These are phyloP conservation scores for Myxozyma mucilagina DNA, from an alignment of 805 yeast species.

Conservation along the genomic window DNA sequence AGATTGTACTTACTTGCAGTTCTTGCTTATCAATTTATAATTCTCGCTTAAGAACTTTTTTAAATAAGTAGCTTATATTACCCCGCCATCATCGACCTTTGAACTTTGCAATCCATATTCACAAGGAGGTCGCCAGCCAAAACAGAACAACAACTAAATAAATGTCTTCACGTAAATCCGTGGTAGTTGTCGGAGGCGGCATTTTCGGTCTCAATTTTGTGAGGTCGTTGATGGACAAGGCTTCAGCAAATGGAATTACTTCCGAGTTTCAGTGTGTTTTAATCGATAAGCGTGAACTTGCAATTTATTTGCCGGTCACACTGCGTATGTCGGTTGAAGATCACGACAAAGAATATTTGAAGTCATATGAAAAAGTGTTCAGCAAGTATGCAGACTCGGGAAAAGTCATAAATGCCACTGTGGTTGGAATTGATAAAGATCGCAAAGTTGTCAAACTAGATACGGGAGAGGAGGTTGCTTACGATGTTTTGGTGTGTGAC, in stretches of 20 bases:
- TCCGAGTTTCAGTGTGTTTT: slow-evolving; percentile 3
- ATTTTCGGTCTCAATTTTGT: background rate
- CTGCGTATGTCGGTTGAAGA: slow-evolving; percentile 20
- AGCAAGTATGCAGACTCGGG: slow-evolving; percentile 2
- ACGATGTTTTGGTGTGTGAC: slow-evolving; percentile 17
- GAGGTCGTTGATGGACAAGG: background rate
- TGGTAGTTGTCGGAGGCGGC: slow-evolving; percentile 18
- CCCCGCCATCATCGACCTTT: too few relatives aligned
- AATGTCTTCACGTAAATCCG: background rate
- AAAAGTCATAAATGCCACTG: slow-evolving; percentile 1
- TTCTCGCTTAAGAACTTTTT: too few relatives aligned
- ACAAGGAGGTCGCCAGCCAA: background rate
- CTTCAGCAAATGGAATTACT: background rate
- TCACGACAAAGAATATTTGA: slow-evolving; percentile 8
- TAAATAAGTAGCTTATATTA: too few relatives aligned
- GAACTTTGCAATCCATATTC: background rate
- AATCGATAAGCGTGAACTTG: slow-evolving; percentile 16
- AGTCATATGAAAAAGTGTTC: slow-evolving; percentile 17
- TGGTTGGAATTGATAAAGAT: background rate
- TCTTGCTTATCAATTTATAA: too few relatives aligned
- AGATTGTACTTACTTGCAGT: too few relatives aligned
- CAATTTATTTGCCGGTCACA: slow-evolving; percentile 10
- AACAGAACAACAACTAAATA: background rate
- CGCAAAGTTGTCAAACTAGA: slow-evolving; percentile 7
- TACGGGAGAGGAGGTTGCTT: slow-evolving; percentile 5